phyloP scores from a whole-genome alignment of 306 rosid genomes.

The Cucumis melo region DNA sequence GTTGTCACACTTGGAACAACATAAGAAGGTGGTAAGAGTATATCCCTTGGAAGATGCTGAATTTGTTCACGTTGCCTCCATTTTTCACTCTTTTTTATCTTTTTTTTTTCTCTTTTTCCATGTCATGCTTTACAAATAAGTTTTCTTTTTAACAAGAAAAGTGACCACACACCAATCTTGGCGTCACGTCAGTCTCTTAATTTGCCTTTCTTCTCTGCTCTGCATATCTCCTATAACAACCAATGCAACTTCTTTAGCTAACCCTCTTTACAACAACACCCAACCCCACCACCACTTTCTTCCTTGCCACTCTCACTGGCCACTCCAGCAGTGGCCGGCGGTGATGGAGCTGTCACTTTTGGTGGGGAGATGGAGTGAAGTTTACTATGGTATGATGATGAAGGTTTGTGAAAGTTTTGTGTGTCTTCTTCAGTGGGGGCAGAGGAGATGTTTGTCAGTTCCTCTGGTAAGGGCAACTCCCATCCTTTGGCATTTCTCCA shows the following conservation, averaged over 20 bases:
- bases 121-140: constrained; percentile 6
- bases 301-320: constrained; percentile 13
- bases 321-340: constrained; percentile 21
- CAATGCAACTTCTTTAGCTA: constrained; percentile 24
- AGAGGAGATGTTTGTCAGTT: neutral
- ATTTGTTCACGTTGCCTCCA: constrained; percentile 21
- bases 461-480: constrained; percentile 84
- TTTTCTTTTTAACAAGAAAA: constrained; percentile 27
- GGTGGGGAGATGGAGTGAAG: constrained; percentile 5
- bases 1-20: constrained; percentile 28
- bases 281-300: constrained; percentile 12
- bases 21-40: constrained; percentile 37
- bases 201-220: constrained; percentile 38
- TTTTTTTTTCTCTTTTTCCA: constrained; percentile 9
- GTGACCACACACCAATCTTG: constrained; percentile 32
- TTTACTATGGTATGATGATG: neutral
- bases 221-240: constrained; percentile 38
- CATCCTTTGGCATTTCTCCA: constrained; percentile 75
- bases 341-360: constrained; percentile 4
- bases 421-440: constrained; percentile 21
- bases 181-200: constrained; percentile 47
- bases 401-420: neutral
- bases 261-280: constrained; percentile 35
- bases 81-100: constrained; percentile 13
- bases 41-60: constrained; percentile 83